Percentiles rank a stretch among this genome's conserved stretches.
Evolutionary conservation across 106 monocot species (phyloP).

Genomic region (Xerophyta viscosa): DNA sequence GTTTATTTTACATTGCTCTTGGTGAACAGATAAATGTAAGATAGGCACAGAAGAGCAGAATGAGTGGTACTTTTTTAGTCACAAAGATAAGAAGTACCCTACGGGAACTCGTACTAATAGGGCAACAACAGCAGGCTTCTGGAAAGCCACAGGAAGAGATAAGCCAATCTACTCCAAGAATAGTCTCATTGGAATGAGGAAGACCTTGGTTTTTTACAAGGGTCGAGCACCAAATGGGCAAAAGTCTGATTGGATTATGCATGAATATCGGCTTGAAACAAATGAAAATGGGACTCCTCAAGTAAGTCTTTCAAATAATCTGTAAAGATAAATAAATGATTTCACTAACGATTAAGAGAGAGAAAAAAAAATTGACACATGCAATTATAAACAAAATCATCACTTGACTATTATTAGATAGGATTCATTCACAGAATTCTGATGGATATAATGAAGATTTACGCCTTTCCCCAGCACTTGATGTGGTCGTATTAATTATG

Average conservation of each 20-base stretch:
- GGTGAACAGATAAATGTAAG: slow-evolving; percentile 46
- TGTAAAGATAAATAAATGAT: no score
- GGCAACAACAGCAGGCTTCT: slow-evolving; percentile 62
- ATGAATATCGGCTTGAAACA: slow-evolving; percentile 70
- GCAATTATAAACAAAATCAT: no score
- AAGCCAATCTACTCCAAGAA: slow-evolving; percentile 57
- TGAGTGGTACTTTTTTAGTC: slow-evolving; percentile 78
- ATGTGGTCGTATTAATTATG: no score
- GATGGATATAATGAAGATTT: no score
- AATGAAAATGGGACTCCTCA: slow-evolving; percentile 60
- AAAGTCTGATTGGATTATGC: slow-evolving; percentile 83
- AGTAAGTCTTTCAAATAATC: slow-evolving; percentile 19
- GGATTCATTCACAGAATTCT: no score
- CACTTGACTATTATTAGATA: no score
- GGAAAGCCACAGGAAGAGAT: slow-evolving; percentile 78
- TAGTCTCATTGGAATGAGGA: slow-evolving; percentile 59
- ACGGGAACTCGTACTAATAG: slow-evolving; percentile 70
- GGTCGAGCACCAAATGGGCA: slow-evolving; percentile 69
- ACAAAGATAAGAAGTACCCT: slow-evolving; percentile 79
- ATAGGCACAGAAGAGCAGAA: slow-evolving; percentile 59
- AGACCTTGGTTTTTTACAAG: slow-evolving; percentile 62
- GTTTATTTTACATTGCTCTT: no score
- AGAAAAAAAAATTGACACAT: no score
- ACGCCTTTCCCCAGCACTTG: no score
- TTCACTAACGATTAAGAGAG: no score